Evolutionary conservation across 768 basidiomycete species (phyloP).

Genomic region (Lyophyllum decastes): DNA sequence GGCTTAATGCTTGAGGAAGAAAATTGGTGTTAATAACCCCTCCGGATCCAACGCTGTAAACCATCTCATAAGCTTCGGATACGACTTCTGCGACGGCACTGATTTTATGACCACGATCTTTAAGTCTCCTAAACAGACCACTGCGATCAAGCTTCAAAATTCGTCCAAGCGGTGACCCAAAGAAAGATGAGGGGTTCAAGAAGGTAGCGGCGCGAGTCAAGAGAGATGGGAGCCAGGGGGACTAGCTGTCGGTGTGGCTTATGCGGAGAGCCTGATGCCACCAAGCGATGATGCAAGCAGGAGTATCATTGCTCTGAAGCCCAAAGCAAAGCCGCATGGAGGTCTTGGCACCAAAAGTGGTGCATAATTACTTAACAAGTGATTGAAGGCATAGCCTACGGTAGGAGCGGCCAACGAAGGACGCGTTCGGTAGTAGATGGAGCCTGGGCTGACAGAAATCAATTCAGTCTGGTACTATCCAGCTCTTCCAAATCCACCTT

Average conservation of each 20-base stretch:
- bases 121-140: background rate
- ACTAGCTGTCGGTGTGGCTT: background rate
- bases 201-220: constrained; percentile 1
- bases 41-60: no score
- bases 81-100: background rate
- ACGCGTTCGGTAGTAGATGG: no score
- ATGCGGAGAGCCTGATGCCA: background rate
- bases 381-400: background rate
- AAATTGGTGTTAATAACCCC: no score
- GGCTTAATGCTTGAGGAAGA: no score
- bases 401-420: no score
- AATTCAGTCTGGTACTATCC: background rate
- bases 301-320: constrained; percentile 1
- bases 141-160: background rate
- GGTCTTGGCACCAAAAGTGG: background rate
- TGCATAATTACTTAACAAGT: background rate
- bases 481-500: constrained; percentile 15
- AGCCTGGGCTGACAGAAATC: background rate
- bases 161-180: background rate
- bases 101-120: background rate
- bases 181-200: background rate
- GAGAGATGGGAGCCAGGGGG: background rate
- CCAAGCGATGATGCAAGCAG: background rate
- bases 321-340: background rate
- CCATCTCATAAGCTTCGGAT: background rate